Percentiles rank a stretch among this genome's conserved stretches.
Conservation (phyloP, 208 protist genomes). For the Acanthamoeba triangularis region DNA sequence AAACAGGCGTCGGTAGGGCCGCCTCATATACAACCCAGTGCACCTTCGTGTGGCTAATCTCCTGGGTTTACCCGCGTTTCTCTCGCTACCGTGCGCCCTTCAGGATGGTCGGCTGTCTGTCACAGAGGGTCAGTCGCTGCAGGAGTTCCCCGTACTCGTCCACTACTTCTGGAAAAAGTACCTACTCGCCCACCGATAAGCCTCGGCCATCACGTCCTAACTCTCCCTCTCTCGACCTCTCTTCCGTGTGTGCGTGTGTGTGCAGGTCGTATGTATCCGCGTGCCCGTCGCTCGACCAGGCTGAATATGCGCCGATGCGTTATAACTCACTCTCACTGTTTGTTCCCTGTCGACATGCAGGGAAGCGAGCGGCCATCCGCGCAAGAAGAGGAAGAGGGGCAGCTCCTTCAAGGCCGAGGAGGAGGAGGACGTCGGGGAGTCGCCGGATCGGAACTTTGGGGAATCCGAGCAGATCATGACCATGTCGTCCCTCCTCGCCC, state of each 20-base stretch:
- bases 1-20: slow-evolving; percentile 49
- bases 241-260: neutral
- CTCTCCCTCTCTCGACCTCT: neutral
- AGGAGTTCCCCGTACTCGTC: slow-evolving; percentile 76
- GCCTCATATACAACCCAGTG: neutral
- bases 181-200: neutral
- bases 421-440: neutral
- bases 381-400: slow-evolving; percentile 74
- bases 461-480: neutral
- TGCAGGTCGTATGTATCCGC: neutral
- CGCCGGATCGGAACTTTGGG: neutral
- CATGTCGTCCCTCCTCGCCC: neutral
- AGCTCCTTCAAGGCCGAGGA: slow-evolving; percentile 62
- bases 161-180: slow-evolving; percentile 79
- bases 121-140: slow-evolving; percentile 65
- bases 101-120: slow-evolving; percentile 72
- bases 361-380: slow-evolving; percentile 30
- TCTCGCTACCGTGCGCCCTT: neutral
- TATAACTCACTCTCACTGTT: neutral
- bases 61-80: neutral
- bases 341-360: neutral
- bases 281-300: neutral
- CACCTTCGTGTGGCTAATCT: neutral
- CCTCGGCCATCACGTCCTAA: neutral
- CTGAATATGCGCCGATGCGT: neutral